Base-by-base conservation (phyloP, 805 yeast genomes). In the Zygoascus biomembranicola region DNA sequence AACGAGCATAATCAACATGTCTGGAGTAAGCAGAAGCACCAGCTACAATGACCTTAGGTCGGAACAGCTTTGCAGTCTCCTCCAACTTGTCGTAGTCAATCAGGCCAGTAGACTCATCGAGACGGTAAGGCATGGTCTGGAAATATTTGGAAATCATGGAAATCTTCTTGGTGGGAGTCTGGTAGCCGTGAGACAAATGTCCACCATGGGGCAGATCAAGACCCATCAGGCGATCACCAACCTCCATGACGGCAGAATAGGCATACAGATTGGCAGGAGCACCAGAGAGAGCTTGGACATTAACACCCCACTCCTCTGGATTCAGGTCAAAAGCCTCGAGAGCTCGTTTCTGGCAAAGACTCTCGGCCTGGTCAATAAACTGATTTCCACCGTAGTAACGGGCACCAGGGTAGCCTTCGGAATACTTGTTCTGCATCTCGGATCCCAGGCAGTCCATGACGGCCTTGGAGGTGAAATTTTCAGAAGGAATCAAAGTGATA, bases 311-410 rank as follows among this genome's bases (percentile, higher is more conserved):
- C 68, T 84, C 75, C 46, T 77, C 85, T 39, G 94, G 79, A 59
- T 84, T 80, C 59, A 90, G 73, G 55, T 75, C 73, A 71, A 89
- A 92, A 10, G 96, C 90, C 63, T 85, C 80, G 56, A 92, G 75
- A 47, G 98, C 99, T 72, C 99, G 80, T 63, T 82, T 78, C 73
- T 90, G 97, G 74, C 98, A 92, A 55, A 92, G 74, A 13, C 81
- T 71, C 76, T 92, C 99, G 65, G 88, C 89, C 75, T 82, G 78
- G 74, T 92, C 99, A 65, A 92, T 92, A 73, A 82, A 85, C 73
- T 92, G 90, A 69, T 92, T 92, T 70, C 99, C 99, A 71, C 99
- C 99, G 69, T 92, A 92, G 77, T 92, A 92, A 71, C 99, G 83
- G 59, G 90, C 96, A 61, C 96, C 96, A 43, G 99, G 99, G 73